phyloP scores from a whole-genome alignment of 768 basidiomycete species.

The Mycena metata region DNA sequence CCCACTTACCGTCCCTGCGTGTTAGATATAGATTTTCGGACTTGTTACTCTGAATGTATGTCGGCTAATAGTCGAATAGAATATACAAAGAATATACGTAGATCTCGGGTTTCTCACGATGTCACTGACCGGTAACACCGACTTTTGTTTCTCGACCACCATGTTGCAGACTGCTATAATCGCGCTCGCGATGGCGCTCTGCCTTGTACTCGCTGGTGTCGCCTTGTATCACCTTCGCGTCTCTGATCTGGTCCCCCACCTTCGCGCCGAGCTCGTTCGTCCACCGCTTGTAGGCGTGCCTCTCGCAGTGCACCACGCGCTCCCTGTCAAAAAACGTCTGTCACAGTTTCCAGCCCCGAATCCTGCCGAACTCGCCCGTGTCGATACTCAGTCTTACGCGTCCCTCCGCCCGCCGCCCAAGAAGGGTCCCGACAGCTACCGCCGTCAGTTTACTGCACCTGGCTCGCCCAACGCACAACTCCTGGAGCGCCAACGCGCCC shows the following conservation, averaged over 20 bases:
- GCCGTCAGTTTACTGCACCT: constrained; percentile 5
- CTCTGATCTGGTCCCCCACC: no score
- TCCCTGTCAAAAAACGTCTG: constrained; percentile 12
- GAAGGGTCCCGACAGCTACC: constrained; percentile 1
- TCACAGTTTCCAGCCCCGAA: constrained; percentile 13
- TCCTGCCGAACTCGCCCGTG: constrained; percentile 2
- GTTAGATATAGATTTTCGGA: constrained; percentile 52
- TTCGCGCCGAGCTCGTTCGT: neutral
- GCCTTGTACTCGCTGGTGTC: no score
- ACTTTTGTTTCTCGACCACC: no score
- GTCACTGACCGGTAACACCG: no score
- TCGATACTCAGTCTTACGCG: constrained; percentile 3
- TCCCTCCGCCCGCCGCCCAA: neutral
- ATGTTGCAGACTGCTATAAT: no score
- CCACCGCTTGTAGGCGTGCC: constrained; percentile 13
- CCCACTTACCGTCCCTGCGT: constrained; percentile 87
- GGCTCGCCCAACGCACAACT: constrained; percentile 25
- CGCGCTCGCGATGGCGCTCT: no score
- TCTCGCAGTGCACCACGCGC: constrained; percentile 8
- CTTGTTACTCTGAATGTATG: neutral
- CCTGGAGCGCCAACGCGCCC: constrained; percentile 27
- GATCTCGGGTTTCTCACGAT: neutral
- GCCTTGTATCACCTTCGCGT: no score
- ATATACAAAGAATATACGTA: constrained; percentile 8
- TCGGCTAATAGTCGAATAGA: no score